phyloP scores from a whole-genome alignment of 768 basidiomycete genomes.

The Pleurotus pulmonarius region DNA sequence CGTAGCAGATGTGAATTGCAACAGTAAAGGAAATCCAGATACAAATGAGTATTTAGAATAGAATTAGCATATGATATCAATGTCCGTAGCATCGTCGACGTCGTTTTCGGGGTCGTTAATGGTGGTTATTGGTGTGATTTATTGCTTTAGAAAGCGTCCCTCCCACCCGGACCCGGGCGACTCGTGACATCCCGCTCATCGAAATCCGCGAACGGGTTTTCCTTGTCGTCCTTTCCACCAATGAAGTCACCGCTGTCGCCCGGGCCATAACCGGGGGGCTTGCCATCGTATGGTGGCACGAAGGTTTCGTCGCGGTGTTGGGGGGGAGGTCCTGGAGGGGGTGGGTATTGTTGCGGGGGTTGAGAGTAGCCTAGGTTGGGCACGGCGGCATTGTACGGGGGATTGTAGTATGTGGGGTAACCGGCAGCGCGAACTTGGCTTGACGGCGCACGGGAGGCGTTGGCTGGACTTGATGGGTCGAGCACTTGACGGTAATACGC shows the following conservation, averaged over 20 bases:
- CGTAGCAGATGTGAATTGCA: too few relatives aligned
- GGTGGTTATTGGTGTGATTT: not conserved
- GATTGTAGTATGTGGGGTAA: constrained; percentile 53
- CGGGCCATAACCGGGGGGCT: constrained; percentile 45
- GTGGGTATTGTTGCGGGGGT: constrained; percentile 30
- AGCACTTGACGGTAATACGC: constrained; percentile 72
- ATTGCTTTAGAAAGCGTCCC: constrained; percentile 19
- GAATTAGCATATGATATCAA: not conserved
- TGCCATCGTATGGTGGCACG: constrained; percentile 31
- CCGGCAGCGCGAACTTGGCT: constrained; percentile 31
- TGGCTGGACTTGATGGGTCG: constrained; percentile 59
- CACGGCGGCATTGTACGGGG: constrained; percentile 46
- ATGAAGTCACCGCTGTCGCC: constrained; percentile 18
- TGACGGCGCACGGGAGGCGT: constrained; percentile 44
- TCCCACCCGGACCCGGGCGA: constrained; percentile 31
- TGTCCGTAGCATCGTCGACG: not conserved
- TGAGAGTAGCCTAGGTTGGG: constrained; percentile 28
- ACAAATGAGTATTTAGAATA: too few relatives aligned
- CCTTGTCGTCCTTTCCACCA: constrained; percentile 29
- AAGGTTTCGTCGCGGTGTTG: constrained; percentile 28
- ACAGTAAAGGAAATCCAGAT: too few relatives aligned
- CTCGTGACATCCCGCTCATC: constrained; percentile 46
- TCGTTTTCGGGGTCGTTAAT: too few relatives aligned
- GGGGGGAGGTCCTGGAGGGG: constrained; percentile 50
- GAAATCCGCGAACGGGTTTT: constrained; percentile 58